Base-by-base conservation (phyloP, 768 basidiomycete genomes). In the Tylopilus rubrobrunneus region DNA sequence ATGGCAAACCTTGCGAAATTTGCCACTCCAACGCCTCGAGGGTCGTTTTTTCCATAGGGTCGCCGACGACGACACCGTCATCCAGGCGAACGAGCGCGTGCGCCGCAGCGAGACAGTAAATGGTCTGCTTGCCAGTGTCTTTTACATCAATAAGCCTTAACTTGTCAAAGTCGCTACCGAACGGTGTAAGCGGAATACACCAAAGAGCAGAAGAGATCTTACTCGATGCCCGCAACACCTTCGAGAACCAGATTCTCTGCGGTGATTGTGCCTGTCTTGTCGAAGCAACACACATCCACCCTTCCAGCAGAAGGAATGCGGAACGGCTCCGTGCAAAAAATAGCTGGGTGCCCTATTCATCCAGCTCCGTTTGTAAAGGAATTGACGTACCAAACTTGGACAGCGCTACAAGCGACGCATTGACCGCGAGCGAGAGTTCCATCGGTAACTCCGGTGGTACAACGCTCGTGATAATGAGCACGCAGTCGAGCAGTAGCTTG, bases 241-340 rank as follows among this genome's bases (percentile, higher is more conserved):
- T 99, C 95, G 1, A 98, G 78, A 8, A 98, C 93, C 12, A 98
- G 74, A 67, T 94, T 87, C 69, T 98, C 95, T 0, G 92, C 92
- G 0, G 97, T 99, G 61, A 99, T 98, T 0, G 97, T 98, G 23
- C 96, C 97, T 0, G 97, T 99, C 79, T 99, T 99, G 73, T 99
- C 97, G 62, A 99, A 98, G 72, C 97, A 98, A 71, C 97, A 99
- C 15, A 98, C 88, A 62, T 99, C 97, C 3, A 98, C 94, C 21
- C 93, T 83, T 6, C 97, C 97, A 6, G 97, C 97, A 56, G 77
- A 90, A 0, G 97, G 95, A 56, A 98, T 99, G 21, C 97, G 84
- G 83, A 99, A 98, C 1, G 97, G 97, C 64, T 99, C 97, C 17
- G 97, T 99, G 68, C 97, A 98, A 74, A 95, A 99, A 55, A 98